Percentiles rank a stretch among this genome's conserved stretches.
Evolutionary conservation across 192 early-diverging fungal genomes (phyloP).

Genomic region (Podila clonocystis): DNA sequence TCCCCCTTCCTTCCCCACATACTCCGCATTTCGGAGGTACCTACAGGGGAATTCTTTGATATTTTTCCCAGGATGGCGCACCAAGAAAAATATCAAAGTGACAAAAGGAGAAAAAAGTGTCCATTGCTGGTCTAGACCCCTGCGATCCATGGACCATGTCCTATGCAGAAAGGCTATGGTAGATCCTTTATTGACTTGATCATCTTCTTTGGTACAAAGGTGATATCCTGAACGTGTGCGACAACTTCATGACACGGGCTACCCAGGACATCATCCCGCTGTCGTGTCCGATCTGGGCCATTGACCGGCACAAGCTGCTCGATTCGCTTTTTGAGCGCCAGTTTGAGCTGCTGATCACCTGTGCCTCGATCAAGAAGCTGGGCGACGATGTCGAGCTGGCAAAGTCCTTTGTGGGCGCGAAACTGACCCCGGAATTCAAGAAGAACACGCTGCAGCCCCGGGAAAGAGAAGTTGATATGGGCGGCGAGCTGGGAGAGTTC

Average conservation of each 20-base stretch:
- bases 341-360: constrained; percentile 50
- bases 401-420: constrained; percentile 53
- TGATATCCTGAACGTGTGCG: constrained; percentile 69
- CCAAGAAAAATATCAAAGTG: too few species aligned
- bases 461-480: constrained; percentile 57
- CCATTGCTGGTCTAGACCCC: too few species aligned
- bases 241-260: constrained; percentile 68
- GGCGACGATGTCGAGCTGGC: constrained; percentile 45
- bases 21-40: too few species aligned
- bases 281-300: constrained; percentile 66
- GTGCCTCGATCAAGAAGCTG: constrained; percentile 53
- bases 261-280: constrained; percentile 58
- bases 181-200: neutral
- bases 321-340: constrained; percentile 55
- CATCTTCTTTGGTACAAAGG: constrained; percentile 18
- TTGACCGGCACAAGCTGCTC: constrained; percentile 55
- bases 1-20: too few species aligned
- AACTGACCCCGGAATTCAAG: constrained; percentile 51
- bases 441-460: constrained; percentile 51
- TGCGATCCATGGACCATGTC: too few species aligned
- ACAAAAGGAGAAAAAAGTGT: too few species aligned
- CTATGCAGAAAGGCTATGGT: neutral
- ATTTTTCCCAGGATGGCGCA: too few species aligned
- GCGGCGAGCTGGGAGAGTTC: constrained; percentile 76
- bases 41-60: too few species aligned